Percentiles rank a stretch among this genome's conserved stretches.
These are phyloP conservation scores for Pichia sp. DNA, from an alignment of 1,139 yeast species.

Conservation along the genomic window DNA sequence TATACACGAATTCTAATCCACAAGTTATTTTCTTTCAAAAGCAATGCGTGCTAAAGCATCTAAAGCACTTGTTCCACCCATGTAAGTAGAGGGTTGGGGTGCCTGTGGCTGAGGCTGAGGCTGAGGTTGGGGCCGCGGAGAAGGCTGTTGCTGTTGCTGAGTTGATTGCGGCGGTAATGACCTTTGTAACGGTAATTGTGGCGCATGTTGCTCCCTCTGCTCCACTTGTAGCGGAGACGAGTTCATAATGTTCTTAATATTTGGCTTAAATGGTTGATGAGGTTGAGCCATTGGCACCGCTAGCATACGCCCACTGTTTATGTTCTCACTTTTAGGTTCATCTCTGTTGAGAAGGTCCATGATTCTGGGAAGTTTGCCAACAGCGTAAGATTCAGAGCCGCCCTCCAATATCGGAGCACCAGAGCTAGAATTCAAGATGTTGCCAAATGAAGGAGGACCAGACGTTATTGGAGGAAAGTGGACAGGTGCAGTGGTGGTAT, in stretches of 20 bases:
- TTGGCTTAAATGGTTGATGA: slow-evolving; percentile 6
- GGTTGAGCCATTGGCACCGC: too few relatives aligned
- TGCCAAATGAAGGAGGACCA: neutral
- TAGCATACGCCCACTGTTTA: too few relatives aligned
- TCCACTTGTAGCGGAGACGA: neutral
- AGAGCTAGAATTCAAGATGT: too few relatives aligned
- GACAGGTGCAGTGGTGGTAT: neutral
- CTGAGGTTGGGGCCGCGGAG: neutral
- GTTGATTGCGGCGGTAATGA: slow-evolving; percentile 1
- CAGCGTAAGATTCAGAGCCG: too few relatives aligned
- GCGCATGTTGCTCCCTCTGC: slow-evolving; percentile 1
- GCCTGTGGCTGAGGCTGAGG: slow-evolving; percentile 1
- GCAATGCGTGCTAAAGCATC: slow-evolving; percentile 29
- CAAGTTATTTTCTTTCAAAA: slow-evolving; percentile 22
- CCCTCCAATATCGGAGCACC: too few relatives aligned
- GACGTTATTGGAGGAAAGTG: neutral
- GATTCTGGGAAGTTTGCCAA: too few relatives aligned
- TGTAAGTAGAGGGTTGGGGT: neutral
- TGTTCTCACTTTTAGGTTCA: neutral
- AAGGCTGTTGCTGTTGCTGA: slow-evolving; percentile 2
- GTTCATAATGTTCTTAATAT: slow-evolving; percentile 14
- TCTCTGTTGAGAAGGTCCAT: neutral
- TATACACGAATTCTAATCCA: too few relatives aligned
- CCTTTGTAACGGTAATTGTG: neutral
- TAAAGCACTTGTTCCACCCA: slow-evolving; percentile 23